Conservation (phyloP, 2,329 filamentous ascomycete species). For the Neofusicoccum kwambonambiense region DNA sequence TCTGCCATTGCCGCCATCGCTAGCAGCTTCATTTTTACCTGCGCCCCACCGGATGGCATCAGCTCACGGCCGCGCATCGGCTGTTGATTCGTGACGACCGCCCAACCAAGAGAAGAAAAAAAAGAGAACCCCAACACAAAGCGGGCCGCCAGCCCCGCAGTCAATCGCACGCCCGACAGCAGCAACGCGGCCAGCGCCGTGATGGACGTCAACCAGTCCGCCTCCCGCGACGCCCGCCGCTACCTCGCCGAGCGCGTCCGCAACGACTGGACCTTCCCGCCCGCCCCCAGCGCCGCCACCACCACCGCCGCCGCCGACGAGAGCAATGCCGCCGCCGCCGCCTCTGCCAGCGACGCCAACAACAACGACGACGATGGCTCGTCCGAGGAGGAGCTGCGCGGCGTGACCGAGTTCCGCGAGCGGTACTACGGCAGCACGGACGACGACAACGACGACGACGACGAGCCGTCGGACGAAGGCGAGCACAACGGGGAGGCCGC, state of each 20-base stretch:
- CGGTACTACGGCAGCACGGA: constrained; percentile 41
- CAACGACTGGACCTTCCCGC: constrained; percentile 47
- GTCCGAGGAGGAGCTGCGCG: constrained; percentile 34
- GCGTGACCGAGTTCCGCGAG: constrained; percentile 40
- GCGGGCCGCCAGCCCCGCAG: not conserved
- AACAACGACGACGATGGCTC: constrained; percentile 26
- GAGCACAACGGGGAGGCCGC: not conserved
- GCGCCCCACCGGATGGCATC: not conserved
- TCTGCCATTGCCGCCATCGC: no score
- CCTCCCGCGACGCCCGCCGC: constrained; percentile 42
- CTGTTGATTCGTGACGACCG: no score
- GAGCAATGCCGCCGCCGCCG: constrained; percentile 19
- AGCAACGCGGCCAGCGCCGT: no score
- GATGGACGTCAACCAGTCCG: constrained; percentile 36
- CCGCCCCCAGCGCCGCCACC: constrained; percentile 20
- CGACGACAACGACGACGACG: constrained; percentile 25
- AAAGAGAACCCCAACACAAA: no score
- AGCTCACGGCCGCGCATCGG: not conserved
- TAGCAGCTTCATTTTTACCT: no score
- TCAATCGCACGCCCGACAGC: not conserved
- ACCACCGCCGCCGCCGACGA: not conserved
- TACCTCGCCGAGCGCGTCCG: constrained; percentile 43
- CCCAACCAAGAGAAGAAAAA: no score
- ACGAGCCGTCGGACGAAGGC: constrained; percentile 23
- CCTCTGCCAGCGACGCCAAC: constrained; percentile 8